These are phyloP conservation scores for Amaranthus cruentus DNA, from an alignment of 148 eudicot species.

Conservation along the genomic window DNA sequence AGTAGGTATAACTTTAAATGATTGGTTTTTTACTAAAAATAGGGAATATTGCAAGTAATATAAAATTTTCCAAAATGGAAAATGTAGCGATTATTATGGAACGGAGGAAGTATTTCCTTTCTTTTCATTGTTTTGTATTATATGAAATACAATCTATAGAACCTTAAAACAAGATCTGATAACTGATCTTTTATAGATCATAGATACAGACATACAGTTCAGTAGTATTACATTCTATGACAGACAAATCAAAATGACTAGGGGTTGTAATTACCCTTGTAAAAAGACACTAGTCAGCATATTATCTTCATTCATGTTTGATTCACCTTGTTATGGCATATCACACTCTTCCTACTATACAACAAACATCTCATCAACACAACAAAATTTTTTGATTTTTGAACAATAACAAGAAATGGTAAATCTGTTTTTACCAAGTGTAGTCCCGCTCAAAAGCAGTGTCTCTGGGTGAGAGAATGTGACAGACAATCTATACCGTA, in stretches of 20 bases:
- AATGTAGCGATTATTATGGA: no score
- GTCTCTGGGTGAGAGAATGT: no score
- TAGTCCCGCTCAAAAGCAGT: no score
- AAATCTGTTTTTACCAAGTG: slow-evolving; percentile 10
- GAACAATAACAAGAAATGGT: slow-evolving; percentile 4
- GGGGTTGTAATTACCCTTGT: slow-evolving; percentile 22
- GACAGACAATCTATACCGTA: no score
- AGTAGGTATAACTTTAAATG: no score
- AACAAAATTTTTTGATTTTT: slow-evolving; percentile 1
- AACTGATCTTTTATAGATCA: background rate
- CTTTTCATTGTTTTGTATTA: background rate
- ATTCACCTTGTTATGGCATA: background rate
- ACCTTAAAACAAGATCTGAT: background rate
- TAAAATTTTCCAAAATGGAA: no score
- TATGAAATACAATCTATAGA: slow-evolving; percentile 1
- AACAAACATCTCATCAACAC: slow-evolving; percentile 23
- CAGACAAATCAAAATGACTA: slow-evolving; percentile 18
- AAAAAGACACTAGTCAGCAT: slow-evolving; percentile 21
- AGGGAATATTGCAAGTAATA: no score
- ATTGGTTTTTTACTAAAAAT: no score
- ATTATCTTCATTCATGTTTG: background rate
- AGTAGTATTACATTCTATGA: slow-evolving; percentile 10
- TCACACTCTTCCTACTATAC: slow-evolving; percentile 34
- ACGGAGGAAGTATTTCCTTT: background rate
- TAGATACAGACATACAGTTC: background rate